Evolutionary conservation across 2,329 filamentous ascomycete genomes (phyloP).

Genomic region (Mycosphaerelloides madeirae): DNA sequence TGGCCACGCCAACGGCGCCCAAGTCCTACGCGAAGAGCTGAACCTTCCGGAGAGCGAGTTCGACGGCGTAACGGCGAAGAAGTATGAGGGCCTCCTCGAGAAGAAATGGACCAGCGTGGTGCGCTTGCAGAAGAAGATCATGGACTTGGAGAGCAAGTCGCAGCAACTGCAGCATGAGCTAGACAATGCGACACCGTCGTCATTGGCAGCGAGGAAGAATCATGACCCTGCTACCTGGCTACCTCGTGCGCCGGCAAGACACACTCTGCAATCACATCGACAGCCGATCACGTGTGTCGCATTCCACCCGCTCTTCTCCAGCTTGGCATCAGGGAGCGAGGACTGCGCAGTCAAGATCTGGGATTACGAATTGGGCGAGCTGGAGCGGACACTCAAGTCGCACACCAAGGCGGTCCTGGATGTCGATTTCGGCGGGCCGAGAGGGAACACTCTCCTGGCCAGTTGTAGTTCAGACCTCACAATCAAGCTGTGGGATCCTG

Average conservation of each 20-base stretch:
- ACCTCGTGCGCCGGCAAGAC: slow-evolving; percentile 73
- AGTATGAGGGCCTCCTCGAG: slow-evolving; percentile 89
- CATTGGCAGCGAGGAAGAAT: slow-evolving; percentile 67
- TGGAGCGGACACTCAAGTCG: slow-evolving; percentile 85
- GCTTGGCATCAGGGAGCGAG: slow-evolving; percentile 82
- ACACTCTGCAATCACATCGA: slow-evolving; percentile 79
- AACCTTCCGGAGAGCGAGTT: slow-evolving; percentile 63
- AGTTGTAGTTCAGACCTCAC: slow-evolving; percentile 85
- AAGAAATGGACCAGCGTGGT: slow-evolving; percentile 99
- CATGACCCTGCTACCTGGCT: slow-evolving; percentile 84
- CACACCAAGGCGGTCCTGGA: slow-evolving; percentile 86
- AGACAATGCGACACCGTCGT: slow-evolving; percentile 74
- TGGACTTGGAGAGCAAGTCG: slow-evolving; percentile 81
- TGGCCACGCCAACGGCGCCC: slow-evolving; percentile 64
- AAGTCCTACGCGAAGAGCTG: slow-evolving; percentile 72
- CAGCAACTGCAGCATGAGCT: slow-evolving; percentile 72
- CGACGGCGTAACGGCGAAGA: slow-evolving; percentile 78
- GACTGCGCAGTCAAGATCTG: slow-evolving; percentile 94
- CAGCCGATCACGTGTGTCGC: slow-evolving; percentile 79
- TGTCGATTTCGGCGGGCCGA: slow-evolving; percentile 82
- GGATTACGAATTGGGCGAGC: slow-evolving; percentile 92
- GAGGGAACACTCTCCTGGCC: slow-evolving; percentile 71
- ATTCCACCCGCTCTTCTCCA: slow-evolving; percentile 89
- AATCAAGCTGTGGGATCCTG: slow-evolving; percentile 92
- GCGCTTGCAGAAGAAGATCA: slow-evolving; percentile 93